These are phyloP conservation scores for Pinus tabuliformis DNA, from an alignment of 75 land plant genomes.

Conservation along the genomic window DNA sequence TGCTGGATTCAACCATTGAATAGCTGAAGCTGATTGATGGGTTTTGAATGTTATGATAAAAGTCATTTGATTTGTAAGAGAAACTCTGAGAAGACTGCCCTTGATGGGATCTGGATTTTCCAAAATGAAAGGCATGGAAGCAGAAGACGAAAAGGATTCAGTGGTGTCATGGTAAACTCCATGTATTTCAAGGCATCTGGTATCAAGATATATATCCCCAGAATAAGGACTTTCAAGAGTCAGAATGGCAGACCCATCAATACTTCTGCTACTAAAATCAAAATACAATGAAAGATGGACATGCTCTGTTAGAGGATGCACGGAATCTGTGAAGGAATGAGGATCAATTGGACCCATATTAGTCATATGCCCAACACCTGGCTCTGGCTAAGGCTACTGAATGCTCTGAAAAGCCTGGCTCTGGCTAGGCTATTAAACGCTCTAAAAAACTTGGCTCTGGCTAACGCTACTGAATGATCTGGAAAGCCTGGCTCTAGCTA, in stretches of 20 bases:
- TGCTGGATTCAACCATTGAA: conserved; percentile 76
- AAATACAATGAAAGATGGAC: conserved; percentile 64
- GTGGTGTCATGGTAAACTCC: conserved; percentile 26
- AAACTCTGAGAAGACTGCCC: conserved; percentile 37
- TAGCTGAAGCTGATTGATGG: conserved; percentile 51
- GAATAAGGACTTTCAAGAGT: conserved; percentile 41
- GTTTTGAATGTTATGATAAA: conserved; percentile 46
- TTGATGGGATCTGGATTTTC: conserved; percentile 31
- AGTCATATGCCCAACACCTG: too few species aligned
- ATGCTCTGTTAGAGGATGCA: conserved; percentile 63
- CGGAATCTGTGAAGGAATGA: conserved; percentile 72
- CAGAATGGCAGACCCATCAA: conserved; percentile 58
- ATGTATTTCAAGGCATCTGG: conserved; percentile 52
- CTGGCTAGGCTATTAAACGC: too few species aligned
- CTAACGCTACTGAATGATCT: too few species aligned
- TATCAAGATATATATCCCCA: conserved; percentile 62
- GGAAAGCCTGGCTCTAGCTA: too few species aligned
- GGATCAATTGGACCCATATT: conserved; percentile 73
- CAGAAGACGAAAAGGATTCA: conserved; percentile 4
- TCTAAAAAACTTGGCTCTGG: too few species aligned
- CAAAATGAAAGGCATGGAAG: conserved; percentile 41
- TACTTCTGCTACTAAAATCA: conserved; percentile 57
- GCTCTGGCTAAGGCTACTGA: too few species aligned
- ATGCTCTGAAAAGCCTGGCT: too few species aligned
- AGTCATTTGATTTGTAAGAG: conserved; percentile 28